Base-by-base conservation (phyloP, 179 eudicot species). In the Silene noctiflora region DNA sequence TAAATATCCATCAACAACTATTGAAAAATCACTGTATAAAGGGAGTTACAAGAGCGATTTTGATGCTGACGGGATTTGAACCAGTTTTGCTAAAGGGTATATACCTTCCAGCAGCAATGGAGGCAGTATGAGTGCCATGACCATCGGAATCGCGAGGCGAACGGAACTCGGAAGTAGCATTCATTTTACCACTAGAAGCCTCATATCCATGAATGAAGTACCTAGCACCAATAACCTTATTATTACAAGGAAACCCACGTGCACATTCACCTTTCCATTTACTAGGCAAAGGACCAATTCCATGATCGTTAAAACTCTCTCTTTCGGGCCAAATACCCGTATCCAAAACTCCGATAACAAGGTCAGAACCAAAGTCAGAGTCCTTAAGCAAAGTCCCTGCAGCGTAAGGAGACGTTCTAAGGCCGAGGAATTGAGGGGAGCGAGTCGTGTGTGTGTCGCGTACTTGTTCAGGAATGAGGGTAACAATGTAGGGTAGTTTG, bases 301-400 rank as follows among this genome's bases (percentile, higher is more conserved):
- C 89, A 2, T 70, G 79, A 31, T 95, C 98, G 13, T 87, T 78
- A 58, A 95, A 95, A 64, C 99, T 95, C 51, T 80, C 68, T 10
- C 96, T 79, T 77, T 95, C 93, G 0, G 97, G 93, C 95, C 98
- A 95, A 65, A 95, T 88, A 64, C 99, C 99, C 0, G 99, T 92
- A 46, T 95, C 99, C 6, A 95, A 55, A 0, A 93, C 95, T 0
- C 91, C 99, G 8, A 95, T 86, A 0, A 93, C 95, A 0, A 95
- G 86, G 76, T 95, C 99, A 2, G 93, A 88, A 46, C 95, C 97
- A 80, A 84, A 93, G 59, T 91, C 95, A 1, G 97, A 91, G 63
- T 91, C 96, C 73, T 87, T 88, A 0, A 82, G 77, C 7, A 89
- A 29, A 4, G 91, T 70, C 5, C 93, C 89, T 6, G 91, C 86